phyloP scores from a whole-genome alignment of 139 green algal genomes.

The Haematococcus lacustris region DNA sequence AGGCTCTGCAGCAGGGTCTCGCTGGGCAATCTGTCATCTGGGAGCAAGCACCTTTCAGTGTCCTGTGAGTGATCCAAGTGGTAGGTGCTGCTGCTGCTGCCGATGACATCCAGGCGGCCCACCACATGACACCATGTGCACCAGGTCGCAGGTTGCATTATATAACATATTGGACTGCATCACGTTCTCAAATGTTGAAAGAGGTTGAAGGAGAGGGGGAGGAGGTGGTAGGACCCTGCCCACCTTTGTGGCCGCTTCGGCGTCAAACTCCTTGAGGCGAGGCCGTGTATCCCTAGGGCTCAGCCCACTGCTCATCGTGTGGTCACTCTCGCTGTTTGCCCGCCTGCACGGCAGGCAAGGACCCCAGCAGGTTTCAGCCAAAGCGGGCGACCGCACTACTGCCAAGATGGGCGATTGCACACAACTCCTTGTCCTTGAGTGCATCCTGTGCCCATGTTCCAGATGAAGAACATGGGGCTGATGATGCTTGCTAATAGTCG shows the following conservation, averaged over 20 bases:
- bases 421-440: background rate
- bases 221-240: background rate
- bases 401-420: background rate
- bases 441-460: background rate
- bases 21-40: background rate
- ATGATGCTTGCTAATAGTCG: background rate
- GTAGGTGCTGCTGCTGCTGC: background rate
- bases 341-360: background rate
- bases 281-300: conserved; percentile 36
- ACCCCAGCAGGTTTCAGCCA: background rate
- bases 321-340: conserved; percentile 9
- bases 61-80: too few species aligned
- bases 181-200: background rate
- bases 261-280: conserved; percentile 15
- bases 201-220: background rate
- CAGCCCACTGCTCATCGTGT: conserved; percentile 63
- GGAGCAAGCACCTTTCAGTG: background rate
- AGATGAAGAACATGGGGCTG: background rate
- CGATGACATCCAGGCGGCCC: background rate
- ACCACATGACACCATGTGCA: background rate
- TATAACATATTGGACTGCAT: background rate
- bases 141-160: background rate
- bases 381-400: background rate
- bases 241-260: conserved; percentile 30
- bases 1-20: background rate